phyloP scores from a whole-genome alignment of 106 monocot species.

The Dendrobium catenatum region DNA sequence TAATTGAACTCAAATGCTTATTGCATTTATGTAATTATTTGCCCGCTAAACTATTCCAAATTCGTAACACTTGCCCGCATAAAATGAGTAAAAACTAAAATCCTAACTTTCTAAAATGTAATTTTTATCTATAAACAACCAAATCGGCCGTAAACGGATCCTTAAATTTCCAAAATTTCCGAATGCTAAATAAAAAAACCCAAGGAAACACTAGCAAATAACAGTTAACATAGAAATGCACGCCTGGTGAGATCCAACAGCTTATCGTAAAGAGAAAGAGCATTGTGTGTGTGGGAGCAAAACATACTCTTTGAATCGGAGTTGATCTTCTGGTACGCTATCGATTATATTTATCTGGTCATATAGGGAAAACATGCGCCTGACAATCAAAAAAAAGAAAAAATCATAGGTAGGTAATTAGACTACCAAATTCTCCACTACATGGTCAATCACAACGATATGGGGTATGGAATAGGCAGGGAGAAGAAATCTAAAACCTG shows the following conservation, averaged over 20 bases:
- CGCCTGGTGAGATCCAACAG: neutral
- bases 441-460: neutral
- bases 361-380: conserved; percentile 92
- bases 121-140: neutral
- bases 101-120: neutral
- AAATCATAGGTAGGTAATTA: neutral
- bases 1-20: too few species aligned
- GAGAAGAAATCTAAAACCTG: conserved; percentile 27
- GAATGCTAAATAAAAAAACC: neutral
- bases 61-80: neutral
- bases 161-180: neutral
- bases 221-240: neutral
- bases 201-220: neutral
- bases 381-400: conserved; percentile 5
- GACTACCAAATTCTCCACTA: neutral
- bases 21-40: too few species aligned
- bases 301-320: conserved; percentile 69
- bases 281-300: neutral
- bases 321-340: conserved; percentile 75
- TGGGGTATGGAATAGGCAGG: neutral
- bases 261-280: neutral
- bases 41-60: too few species aligned
- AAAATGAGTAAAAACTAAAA: neutral
- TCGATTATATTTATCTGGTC: conserved; percentile 99
- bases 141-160: neutral